Base-by-base conservation (phyloP, 2,329 filamentous ascomycete species). In the Didymosphaeria variabile region DNA sequence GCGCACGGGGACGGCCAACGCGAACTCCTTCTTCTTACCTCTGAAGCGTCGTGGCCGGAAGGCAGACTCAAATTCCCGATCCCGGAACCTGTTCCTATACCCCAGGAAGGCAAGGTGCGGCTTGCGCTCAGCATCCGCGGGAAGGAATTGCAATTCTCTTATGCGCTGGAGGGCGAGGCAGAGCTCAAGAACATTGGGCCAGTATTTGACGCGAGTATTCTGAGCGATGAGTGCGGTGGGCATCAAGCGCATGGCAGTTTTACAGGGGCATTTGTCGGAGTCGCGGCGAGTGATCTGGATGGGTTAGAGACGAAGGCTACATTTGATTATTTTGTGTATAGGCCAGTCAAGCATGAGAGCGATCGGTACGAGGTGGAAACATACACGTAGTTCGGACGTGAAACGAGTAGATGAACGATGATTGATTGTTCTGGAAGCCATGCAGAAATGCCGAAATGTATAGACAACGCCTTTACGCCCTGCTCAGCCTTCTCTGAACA, bases 201-300 rank as follows among this genome's bases (percentile, higher is more conserved):
- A 0, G 82, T 86, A 1, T 83, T 84, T 47, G 86, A 89, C 66
- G 87, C 87, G 0, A 86, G 85, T 7, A 84, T 89, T 15, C 61
- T 89, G 8, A 86, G 83, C 12, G 87, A 90, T 66, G 87, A 90
- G 76, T 89, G 87, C 59, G 87, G 87, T 10, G 87, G 87, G 0
- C 86, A 89, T 62, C 82, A 84, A 62, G 82, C 79, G 2, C 86
- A 89, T 63, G 87, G 87, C 1, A 89, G 87, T 71, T 90, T 89
- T 63, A 89, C 87, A 0, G 87, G 87, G 0, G 85, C 87, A 2
- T 77, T 77, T 63, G 74, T 77, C 9, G 75, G 75, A 31, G 50
- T 77, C 38, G 75, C 75, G 13, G 70, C 69, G n/a, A 73, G 69
- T 53, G 75, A 77, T 60, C 21, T 76, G 29, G 73, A 77, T 60